Evolutionary conservation across 1,284 basidiomycete species (phyloP), one percentile per base, ranked within the genome.

Genomic region (Sporisorium graminicola): DNA sequence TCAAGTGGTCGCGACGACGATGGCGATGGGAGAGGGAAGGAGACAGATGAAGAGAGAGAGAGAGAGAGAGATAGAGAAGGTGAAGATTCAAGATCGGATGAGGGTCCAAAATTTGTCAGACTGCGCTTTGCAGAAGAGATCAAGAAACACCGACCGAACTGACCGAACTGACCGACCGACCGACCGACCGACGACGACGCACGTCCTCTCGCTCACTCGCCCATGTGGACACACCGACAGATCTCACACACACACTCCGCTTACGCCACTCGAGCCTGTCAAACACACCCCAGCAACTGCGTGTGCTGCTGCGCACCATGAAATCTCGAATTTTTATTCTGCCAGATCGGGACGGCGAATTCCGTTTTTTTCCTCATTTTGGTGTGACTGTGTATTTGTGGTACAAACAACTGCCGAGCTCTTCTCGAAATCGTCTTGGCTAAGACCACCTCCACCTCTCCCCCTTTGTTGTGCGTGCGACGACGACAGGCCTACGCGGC

Each of bases 261-360:
- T 10, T 27, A 29, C 47, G 27, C 37, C 16, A 26, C 43, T 10
- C 26, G 46, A 27, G 14, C 27, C 16, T 51, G 27, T 22, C 31
- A n/a, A n/a, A 35, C n/a, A 51, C 31, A 31, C 29, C 8, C 16
- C 49, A 33, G 29, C n/a, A n/a, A n/a, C 49, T 51, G 49, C 27
- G 2, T 4, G 7, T 33, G 18, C 47, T 22, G 14, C 26, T 29
- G 46, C 46, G 12, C 22, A 14, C 2, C 9, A 26, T 46, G 35
- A 6, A 35, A 13, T 27, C 26, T 47, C n/a, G 10, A 16, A 14
- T 33, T 22, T 14, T 51, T 35, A 13, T 27, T 35, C 27, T n/a
- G n/a, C n/a, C 20, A 50, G 29, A 50, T 50, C 49, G 49, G 49
- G 29, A 31, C 47, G 47, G 44, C 16, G 44, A 46, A 46, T 46